These are phyloP conservation scores for Cucurbita maxima DNA, from an alignment of 306 rosid genomes.

Conservation along the genomic window DNA sequence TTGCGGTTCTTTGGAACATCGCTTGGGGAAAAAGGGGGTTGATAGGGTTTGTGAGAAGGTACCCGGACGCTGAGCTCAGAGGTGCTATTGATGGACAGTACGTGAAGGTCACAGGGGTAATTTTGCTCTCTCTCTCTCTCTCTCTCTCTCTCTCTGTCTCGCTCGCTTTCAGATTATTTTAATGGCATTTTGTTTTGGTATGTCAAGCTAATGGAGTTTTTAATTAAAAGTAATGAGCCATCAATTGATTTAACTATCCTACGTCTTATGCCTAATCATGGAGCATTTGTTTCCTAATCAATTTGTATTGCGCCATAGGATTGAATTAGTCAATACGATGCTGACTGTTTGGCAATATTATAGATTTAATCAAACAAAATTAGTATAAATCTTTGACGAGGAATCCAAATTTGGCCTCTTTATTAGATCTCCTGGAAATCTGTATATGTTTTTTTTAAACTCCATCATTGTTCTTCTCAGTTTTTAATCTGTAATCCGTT, in stretches of 20 bases:
- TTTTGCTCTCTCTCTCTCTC: background rate
- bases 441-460: background rate
- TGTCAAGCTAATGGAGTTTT: background rate
- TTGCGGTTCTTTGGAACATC: constrained; percentile 46
- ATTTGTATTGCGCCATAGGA: background rate
- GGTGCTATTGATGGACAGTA: constrained; percentile 91
- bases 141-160: too few species aligned
- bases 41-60: constrained; percentile 59
- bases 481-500: background rate
- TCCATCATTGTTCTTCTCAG: background rate
- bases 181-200: background rate
- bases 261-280: background rate
- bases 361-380: background rate
- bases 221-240: background rate
- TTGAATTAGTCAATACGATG: constrained; percentile 1
- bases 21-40: constrained; percentile 54
- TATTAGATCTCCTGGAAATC: background rate
- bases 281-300: background rate
- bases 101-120: constrained; percentile 99
- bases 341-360: constrained; percentile 5
- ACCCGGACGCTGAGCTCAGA: constrained; percentile 85
- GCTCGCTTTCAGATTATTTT: background rate
- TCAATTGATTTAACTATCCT: background rate
- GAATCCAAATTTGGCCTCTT: constrained; percentile 1
- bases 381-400: background rate